Base-by-base conservation (phyloP, 169 alveolate species). In the Plasmodium malariae region DNA sequence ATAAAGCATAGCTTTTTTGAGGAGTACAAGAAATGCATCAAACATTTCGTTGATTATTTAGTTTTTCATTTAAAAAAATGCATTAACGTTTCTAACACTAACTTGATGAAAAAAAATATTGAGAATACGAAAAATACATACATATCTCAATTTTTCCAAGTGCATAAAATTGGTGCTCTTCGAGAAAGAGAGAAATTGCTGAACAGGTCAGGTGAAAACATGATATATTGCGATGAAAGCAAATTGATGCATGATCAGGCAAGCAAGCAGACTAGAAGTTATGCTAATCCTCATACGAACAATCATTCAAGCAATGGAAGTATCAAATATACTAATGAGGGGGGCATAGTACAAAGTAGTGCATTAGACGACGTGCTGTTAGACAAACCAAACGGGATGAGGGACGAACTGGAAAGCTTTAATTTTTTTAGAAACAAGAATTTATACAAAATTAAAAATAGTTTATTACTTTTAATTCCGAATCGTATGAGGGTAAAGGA, bases 101-200 rank as follows among this genome's bases (percentile, higher is more conserved):
- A 71, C 59, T 48, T 86, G 32, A 86, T 70, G 17, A 86, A 70
- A 62, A 70, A 68, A 48, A 86, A 86, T 55, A 86, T 86, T 28
- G 87, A 86, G 34, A 70, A 86, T 48, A 65, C 92, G 0, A 86
- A 86, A 49, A 32, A 72, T 57, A 70, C 72, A 12, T 86, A 69
- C 40, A 43, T 86, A n/a, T 86, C 92, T 21, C 72, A 86, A 37
- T 86, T 86, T 72, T 86, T 86, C 43, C 87, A 86, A 62, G 67
- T 69, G 34, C 43, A 86, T 19, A 70, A 72, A 43, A 70, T 86
- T 28, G 67, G 57, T n/a, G 92, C 68, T 21, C 14, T 86, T 3
- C 2, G 37, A 63, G 70, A 57, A 49, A 86, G 57, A 32, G 92
- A 86, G 24, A 86, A 86, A 36, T 48, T 86, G 37, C 30, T 86